phyloP scores from a whole-genome alignment of 2,329 filamentous ascomycete species.

The Colletotrichum phormii region DNA sequence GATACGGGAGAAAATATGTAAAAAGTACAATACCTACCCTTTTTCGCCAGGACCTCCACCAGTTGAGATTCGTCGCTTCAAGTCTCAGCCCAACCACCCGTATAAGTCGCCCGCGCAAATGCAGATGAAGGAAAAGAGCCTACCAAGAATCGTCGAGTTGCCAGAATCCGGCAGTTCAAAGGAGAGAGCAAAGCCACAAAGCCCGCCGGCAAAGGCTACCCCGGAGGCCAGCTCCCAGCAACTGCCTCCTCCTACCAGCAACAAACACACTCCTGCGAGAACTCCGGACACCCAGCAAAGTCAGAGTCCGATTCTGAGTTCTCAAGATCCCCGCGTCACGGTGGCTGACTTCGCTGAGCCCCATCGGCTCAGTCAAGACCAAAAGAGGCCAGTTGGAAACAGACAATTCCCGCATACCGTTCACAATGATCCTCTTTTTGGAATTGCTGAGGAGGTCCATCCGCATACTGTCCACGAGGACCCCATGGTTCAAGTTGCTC shows the following conservation, averaged over 20 bases:
- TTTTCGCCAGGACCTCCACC: slow-evolving; percentile 2
- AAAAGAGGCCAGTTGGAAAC: background rate
- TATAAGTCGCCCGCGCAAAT: slow-evolving; percentile 20
- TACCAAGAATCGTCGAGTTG: slow-evolving; percentile 7
- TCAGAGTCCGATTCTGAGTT: slow-evolving; percentile 2
- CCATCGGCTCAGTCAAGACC: slow-evolving; percentile 26
- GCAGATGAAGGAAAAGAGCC: slow-evolving; percentile 6
- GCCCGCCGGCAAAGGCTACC: background rate
- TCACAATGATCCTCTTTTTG: slow-evolving; percentile 19
- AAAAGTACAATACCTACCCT: slow-evolving; percentile 2
- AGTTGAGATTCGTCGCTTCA: slow-evolving; percentile 26
- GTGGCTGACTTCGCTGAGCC: slow-evolving; percentile 2
- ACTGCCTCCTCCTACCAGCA: background rate
- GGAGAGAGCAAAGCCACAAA: background rate
- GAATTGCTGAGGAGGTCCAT: slow-evolving; percentile 21
- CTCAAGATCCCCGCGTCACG: slow-evolving; percentile 10
- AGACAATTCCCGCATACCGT: slow-evolving; percentile 2
- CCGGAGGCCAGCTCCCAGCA: background rate
- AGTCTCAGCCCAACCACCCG: background rate
- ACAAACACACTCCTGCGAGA: slow-evolving; percentile 22
- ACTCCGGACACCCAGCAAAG: slow-evolving; percentile 23
- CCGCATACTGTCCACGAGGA: slow-evolving; percentile 22
- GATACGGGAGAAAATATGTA: slow-evolving; percentile 25
- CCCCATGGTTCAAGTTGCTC: slow-evolving; percentile 4
- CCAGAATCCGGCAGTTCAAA: slow-evolving; percentile 11